These are phyloP conservation scores for Boletus rufocinnamomeus DNA, from an alignment of 768 basidiomycete genomes.

Conservation along the genomic window DNA sequence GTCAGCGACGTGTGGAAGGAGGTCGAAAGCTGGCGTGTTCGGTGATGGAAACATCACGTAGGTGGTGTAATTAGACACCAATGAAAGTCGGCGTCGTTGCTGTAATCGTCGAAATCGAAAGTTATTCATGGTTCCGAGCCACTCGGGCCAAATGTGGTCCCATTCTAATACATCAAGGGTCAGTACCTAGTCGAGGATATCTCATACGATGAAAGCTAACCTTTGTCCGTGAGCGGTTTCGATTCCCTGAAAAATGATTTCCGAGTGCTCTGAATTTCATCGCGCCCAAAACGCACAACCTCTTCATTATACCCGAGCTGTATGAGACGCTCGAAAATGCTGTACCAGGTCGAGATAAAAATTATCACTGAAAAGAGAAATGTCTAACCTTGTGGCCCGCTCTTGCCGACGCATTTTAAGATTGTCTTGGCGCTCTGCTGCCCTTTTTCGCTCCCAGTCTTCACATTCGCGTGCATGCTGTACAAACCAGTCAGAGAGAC, in stretches of 20 bases:
- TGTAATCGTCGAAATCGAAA: neutral
- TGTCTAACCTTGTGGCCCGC: neutral
- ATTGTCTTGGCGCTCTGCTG: neutral
- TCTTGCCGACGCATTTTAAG: neutral
- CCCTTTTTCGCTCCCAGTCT: neutral
- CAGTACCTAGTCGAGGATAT: neutral
- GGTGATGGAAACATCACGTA: neutral
- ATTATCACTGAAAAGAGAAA: neutral
- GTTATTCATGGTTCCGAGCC: constrained; percentile 1
- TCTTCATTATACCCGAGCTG: constrained; percentile 11
- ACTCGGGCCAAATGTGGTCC: constrained; percentile 10
- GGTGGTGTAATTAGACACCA: constrained; percentile 7
- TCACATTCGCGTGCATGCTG: constrained; percentile 11
- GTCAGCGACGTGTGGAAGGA: constrained; percentile 15
- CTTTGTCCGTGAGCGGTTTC: constrained; percentile 15
- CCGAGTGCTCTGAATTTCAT: neutral
- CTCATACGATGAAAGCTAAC: neutral
- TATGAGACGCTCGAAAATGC: constrained; percentile 10
- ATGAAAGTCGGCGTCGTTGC: neutral
- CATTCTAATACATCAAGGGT: constrained; percentile 8
- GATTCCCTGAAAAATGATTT: neutral
- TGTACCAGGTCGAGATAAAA: neutral
- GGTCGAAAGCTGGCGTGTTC: neutral
- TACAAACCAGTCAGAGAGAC: neutral
- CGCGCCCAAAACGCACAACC: neutral